Percentiles rank a stretch among this genome's conserved stretches.
These are phyloP conservation scores for Solanum virginianum DNA, from an alignment of 257 asterid genomes.

Conservation along the genomic window DNA sequence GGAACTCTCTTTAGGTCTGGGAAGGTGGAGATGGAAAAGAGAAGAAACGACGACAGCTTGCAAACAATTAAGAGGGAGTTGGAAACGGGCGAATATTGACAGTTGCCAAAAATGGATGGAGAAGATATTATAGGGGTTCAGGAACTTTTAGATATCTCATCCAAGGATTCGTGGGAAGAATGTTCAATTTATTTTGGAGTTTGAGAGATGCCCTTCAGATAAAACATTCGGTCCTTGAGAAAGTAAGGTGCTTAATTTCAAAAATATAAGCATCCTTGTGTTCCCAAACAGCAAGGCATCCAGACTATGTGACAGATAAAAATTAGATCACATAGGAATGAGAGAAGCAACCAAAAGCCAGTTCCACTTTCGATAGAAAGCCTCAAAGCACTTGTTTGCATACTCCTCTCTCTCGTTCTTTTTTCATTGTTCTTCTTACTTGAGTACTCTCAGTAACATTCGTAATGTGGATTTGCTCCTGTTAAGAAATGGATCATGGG, in stretches of 20 bases:
- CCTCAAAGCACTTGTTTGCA: neutral
- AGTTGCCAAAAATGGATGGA: neutral
- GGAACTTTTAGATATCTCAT: neutral
- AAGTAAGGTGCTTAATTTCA: neutral
- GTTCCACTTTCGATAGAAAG: neutral
- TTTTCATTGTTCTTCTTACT: neutral
- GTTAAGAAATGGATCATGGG: neutral
- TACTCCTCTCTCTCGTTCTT: neutral
- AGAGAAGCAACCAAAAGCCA: neutral
- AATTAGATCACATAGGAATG: neutral
- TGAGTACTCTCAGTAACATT: neutral
- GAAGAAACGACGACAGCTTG: neutral
- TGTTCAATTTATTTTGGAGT: neutral
- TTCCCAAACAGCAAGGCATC: neutral
- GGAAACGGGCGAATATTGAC: neutral
- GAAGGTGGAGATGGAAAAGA: neutral
- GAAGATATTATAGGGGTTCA: neutral
- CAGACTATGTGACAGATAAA: neutral
- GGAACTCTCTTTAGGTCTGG: neutral
- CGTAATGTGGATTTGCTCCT: neutral
- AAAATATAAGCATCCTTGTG: neutral
- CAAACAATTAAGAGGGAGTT: neutral
- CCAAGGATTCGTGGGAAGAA: neutral
- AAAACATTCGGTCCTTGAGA: neutral
- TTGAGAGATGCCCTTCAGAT: neutral